Evolutionary conservation across 345 rosid species (phyloP).

Genomic region (Turritis glabra): DNA sequence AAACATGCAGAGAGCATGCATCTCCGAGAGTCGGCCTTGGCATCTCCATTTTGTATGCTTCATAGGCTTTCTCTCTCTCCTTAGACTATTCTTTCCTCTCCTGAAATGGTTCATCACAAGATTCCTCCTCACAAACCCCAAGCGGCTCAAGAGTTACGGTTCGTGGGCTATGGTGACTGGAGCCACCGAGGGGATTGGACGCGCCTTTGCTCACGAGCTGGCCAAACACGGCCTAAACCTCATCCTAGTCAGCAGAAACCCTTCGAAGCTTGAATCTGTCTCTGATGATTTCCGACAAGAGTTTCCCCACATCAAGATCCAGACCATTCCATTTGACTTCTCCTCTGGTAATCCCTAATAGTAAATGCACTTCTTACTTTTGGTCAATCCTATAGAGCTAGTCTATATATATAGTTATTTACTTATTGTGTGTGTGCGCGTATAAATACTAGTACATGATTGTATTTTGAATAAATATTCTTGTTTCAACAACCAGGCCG

Average conservation of each 20-base stretch:
- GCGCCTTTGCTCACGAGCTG: conserved; percentile 62
- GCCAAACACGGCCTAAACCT: conserved; percentile 68
- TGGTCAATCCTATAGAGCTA: conserved; percentile 3
- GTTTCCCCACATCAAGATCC: conserved; percentile 46
- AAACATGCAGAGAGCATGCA: conserved; percentile 32
- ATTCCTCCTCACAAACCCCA: conserved; percentile 50
- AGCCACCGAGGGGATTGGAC: conserved; percentile 87
- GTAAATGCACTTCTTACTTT: not conserved
- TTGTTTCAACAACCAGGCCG: not conserved
- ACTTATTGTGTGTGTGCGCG: not conserved
- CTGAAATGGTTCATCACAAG: conserved; percentile 50
- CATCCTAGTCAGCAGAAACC: conserved; percentile 66
- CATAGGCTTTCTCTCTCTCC: conserved; percentile 54
- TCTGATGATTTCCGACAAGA: conserved; percentile 45
- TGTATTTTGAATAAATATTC: not conserved
- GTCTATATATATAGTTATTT: not conserved
- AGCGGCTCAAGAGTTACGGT: conserved; percentile 60
- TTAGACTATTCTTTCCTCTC: conserved; percentile 43
- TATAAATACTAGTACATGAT: not conserved
- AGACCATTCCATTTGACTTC: conserved; percentile 57
- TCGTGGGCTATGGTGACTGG: conserved; percentile 93
- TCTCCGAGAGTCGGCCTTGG: conserved; percentile 24
- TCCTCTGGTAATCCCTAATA: conserved; percentile 31
- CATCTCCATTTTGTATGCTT: conserved; percentile 49
- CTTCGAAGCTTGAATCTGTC: conserved; percentile 48